Evolutionary conservation across 2,329 filamentous ascomycete species (phyloP), one percentile per base, ranked within the genome.

Genomic region (Monosporascus ibericus): DNA sequence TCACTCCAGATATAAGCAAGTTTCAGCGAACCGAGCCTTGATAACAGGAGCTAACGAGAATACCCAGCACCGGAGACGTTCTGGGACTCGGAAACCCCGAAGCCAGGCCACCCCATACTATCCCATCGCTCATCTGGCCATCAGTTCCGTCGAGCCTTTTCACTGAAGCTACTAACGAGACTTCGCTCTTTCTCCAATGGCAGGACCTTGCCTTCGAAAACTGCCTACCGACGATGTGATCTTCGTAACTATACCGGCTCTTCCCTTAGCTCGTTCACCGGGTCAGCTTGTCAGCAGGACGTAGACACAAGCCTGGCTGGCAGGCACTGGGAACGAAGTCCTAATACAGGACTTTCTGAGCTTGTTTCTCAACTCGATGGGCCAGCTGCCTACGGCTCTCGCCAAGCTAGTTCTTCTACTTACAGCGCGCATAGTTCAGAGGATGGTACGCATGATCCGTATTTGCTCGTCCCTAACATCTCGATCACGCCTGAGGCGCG

Each of bases 401-500:
- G 52, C 24, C 53, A 55, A 2, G 40, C 39, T 6, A 58, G 58
- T 27, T 40, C 50, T 18, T 55, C 62, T 37, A 59, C 68, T 48
- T 58, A 65, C 2, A 67, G 66, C 40, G 61, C 62, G 4, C 65
- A 66, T 15, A 57, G 55, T 18, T 68, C 67, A 44, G 64, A 55
- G 24, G 36, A 38, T 11, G 49, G 51, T 22, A 48, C 39, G 22
- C 53, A 56, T 25, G 63, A 68, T 44, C 60, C 61, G 3, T 64
- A 61, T 37, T 61, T 77, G 6, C 61, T 79, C 15, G 65, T 70
- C 5, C 78, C 77, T 5, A 64, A 66, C 27, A 67, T 81, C 24
- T 60, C 64, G 17, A 70, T 78, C 24, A 76, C 69, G 0, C 70
- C 76, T 1, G 75, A 78, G 48, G 61, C 67, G 6, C 65, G 63